These are phyloP conservation scores for Peronospora belbahrii DNA, from an alignment of 352 stramenopile species.

Conservation along the genomic window DNA sequence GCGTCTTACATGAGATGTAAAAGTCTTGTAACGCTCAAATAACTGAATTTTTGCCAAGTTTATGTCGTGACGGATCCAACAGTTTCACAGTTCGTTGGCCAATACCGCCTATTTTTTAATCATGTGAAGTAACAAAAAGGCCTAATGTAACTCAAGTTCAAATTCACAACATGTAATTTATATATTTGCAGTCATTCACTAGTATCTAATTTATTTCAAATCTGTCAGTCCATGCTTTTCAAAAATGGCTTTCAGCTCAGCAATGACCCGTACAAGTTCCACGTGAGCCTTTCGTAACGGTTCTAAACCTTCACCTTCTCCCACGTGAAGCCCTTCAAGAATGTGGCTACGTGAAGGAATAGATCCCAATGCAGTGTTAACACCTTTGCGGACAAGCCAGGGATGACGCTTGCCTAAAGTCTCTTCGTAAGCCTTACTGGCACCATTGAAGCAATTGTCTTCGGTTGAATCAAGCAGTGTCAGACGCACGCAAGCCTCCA, in stretches of 20 bases:
- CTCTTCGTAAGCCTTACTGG: constrained; percentile 77
- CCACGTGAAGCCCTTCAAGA: constrained; percentile 38
- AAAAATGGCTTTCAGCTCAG: constrained; percentile 43
- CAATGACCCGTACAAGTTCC: constrained; percentile 41
- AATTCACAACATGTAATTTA: constrained; percentile 23
- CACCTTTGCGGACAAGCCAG: constrained; percentile 80
- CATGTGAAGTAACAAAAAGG: no score
- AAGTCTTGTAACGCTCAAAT: no score
- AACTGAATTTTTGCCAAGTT: no score
- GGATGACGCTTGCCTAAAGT: constrained; percentile 72
- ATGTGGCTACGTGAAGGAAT: constrained; percentile 56
- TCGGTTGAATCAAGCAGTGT: constrained; percentile 56
- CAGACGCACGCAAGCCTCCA: constrained; percentile 63
- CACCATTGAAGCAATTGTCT: constrained; percentile 54
- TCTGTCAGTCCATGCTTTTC: constrained; percentile 61
- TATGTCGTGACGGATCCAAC: no score
- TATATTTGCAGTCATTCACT: constrained; percentile 1
- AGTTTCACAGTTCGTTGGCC: no score
- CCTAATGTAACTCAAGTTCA: no score
- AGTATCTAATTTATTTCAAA: constrained; percentile 73
- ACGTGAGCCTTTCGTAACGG: constrained; percentile 36
- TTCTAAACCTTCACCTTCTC: constrained; percentile 31
- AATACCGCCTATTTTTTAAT: no score
- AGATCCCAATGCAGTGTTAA: constrained; percentile 61
- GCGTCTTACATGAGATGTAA: no score